Base-by-base conservation (phyloP, 2,329 filamentous ascomycete species). In the Fusarium palustre region DNA sequence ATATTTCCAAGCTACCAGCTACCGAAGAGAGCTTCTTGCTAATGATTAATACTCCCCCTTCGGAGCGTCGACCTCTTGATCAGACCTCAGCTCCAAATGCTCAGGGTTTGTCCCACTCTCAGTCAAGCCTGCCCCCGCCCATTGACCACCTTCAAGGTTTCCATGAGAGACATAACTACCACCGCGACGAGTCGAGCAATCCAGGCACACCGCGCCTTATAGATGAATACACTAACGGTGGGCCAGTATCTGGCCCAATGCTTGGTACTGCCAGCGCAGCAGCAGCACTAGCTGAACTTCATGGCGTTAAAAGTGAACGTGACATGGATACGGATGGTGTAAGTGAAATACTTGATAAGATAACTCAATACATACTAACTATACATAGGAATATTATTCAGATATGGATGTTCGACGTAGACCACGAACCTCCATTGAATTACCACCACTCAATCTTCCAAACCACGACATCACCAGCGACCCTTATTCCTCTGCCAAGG, bases 21-120 rank as follows among this genome's bases (percentile, higher is more conserved):
- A 99, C 95, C 74, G 95, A 97, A 81, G 95, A 98, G 83, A 97
- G 94, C 89, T 97, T 99, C 82, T 85, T 92, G 77, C 86, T 97
- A 79, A 98, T 98, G 96, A 93, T 98, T 80, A 97, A 90, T 80
- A 94, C 93, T 71, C 91, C 93, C 68, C 94, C 92, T 13, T 90
- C 91, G 66, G 90, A 93, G 79, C 88, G 87, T 75, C 87, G 86
- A 45, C 87, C 87, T 66, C 68, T 73, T 54, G 76, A 79, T 49
- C 76, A 77, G 64, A 76, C 72, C 59, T 75, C 79, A 45, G 71
- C 76, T 46, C 72, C 78, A 25, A 70, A 74, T 59, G 60, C 76
- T 55, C 77, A 77, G 68, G 74, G 79, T 80, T 67, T 66, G 76
- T 76, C 58, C 48, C 61, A 66, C 55, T 53, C 65, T 55, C 56